Evolutionary conservation across 768 basidiomycete species (phyloP).

Genomic region (Coprinopsis marcescibilis): DNA sequence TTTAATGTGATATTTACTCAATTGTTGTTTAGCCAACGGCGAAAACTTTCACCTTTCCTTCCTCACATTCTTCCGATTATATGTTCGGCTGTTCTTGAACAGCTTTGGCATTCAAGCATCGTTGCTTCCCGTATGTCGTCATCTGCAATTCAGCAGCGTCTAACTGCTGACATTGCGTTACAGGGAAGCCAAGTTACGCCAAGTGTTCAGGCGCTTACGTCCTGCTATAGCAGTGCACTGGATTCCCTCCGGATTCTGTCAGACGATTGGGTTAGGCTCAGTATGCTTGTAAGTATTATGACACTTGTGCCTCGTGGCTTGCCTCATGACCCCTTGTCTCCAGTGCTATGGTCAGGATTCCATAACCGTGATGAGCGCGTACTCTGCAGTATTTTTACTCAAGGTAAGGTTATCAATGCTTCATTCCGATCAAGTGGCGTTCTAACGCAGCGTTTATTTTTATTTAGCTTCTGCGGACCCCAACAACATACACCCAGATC

Average conservation of each 20-base stretch:
- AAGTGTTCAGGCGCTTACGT: constrained; percentile 60
- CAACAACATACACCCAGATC: constrained; percentile 51
- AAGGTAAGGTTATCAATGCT: constrained; percentile 39
- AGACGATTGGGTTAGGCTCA: constrained; percentile 66
- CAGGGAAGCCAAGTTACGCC: constrained; percentile 55
- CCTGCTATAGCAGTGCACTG: constrained; percentile 71
- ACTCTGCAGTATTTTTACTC: constrained; percentile 75
- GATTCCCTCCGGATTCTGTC: constrained; percentile 67
- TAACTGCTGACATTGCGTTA: constrained; percentile 7
- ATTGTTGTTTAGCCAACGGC: constrained; percentile 66
- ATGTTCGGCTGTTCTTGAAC: constrained; percentile 79
- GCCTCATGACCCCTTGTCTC: constrained; percentile 10
- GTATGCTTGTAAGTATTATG: constrained; percentile 55
- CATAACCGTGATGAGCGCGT: constrained; percentile 81
- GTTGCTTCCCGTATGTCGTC: constrained; percentile 44
- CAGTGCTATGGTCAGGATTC: constrained; percentile 85
- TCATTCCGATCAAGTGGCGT: constrained; percentile 2
- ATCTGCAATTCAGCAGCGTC: constrained; percentile 3
- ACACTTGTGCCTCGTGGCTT: constrained; percentile 1
- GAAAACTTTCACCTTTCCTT: constrained; percentile 73
- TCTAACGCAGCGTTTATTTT: constrained; percentile 5
- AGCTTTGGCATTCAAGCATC: constrained; percentile 73
- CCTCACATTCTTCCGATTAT: constrained; percentile 68
- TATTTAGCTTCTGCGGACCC: constrained; percentile 71
- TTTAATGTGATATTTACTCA: constrained; percentile 9